These are phyloP conservation scores for Aspergillus nidulans DNA, from an alignment of 495 filamentous ascomycete genomes.

Conservation along the genomic window DNA sequence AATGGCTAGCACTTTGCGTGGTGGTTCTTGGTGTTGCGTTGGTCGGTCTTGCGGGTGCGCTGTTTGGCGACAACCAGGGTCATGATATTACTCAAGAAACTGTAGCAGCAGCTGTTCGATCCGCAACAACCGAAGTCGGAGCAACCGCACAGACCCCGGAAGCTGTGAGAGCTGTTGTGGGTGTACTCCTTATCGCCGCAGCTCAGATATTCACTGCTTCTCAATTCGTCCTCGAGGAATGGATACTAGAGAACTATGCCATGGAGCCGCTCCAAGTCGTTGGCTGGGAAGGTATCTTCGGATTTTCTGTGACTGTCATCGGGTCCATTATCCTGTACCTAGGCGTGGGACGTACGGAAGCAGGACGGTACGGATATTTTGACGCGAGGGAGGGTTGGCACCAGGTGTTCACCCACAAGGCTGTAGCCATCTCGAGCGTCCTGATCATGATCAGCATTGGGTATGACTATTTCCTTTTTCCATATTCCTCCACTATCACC, in stretches of 20 bases:
- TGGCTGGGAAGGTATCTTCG: slow-evolving; percentile 94
- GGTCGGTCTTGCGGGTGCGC: slow-evolving; percentile 81
- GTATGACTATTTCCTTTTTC: slow-evolving; percentile 45
- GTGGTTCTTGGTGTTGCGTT: slow-evolving; percentile 86
- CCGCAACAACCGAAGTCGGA: slow-evolving; percentile 23
- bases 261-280: slow-evolving; percentile 89
- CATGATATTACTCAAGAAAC: slow-evolving; percentile 37
- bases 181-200: slow-evolving; percentile 81
- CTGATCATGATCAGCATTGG: slow-evolving; percentile 97
- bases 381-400: slow-evolving; percentile 80
- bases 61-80: slow-evolving; percentile 62
- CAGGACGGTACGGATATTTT: slow-evolving; percentile 78
- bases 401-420: slow-evolving; percentile 65
- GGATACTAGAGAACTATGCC: slow-evolving; percentile 81
- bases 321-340: slow-evolving; percentile 78
- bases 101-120: slow-evolving; percentile 21
- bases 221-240: slow-evolving; percentile 95
- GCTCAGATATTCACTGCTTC: slow-evolving; percentile 96
- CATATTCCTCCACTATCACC: neutral
- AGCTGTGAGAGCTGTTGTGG: slow-evolving; percentile 68
- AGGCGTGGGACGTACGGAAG: slow-evolving; percentile 65
- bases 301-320: slow-evolving; percentile 75
- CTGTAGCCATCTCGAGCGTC: slow-evolving; percentile 68
- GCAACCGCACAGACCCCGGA: slow-evolving; percentile 45
- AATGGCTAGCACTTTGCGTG: slow-evolving; percentile 82